A percentile compares a stretch with the other conserved stretches of the same genome.
These are phyloP conservation scores for Plantago elongata DNA, from an alignment of 257 asterid genomes.

Conservation along the genomic window DNA sequence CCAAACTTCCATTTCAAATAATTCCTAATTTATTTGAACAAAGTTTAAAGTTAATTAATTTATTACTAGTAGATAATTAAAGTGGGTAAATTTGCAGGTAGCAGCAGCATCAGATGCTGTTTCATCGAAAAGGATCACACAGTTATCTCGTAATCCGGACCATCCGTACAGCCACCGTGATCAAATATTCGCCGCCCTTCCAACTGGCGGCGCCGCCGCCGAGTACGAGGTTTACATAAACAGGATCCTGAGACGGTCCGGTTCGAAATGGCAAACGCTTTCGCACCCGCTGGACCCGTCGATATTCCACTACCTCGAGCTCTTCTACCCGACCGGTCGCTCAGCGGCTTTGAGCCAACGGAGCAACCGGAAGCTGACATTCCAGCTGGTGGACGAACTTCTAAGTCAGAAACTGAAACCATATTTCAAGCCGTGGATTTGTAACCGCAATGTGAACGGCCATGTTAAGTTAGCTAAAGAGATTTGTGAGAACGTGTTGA, in stretches of 20 bases:
- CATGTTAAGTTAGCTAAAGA: conserved; percentile 22
- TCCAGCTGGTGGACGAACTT: conserved; percentile 68
- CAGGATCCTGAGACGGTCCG: conserved; percentile 62
- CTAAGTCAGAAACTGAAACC: conserved; percentile 42
- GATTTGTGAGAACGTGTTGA: conserved; percentile 37
- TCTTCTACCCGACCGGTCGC: conserved; percentile 38
- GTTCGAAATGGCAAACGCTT: conserved; percentile 51
- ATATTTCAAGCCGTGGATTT: conserved; percentile 15
- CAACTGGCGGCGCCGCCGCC: conserved; percentile 26
- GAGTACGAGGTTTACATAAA: conserved; percentile 44
- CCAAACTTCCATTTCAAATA: neutral
- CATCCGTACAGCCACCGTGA: conserved; percentile 41
- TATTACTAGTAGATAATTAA: conserved; percentile 5
- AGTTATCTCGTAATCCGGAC: conserved; percentile 60
- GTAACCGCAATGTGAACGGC: conserved; percentile 3
- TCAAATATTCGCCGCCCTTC: conserved; percentile 26
- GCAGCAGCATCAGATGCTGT: conserved; percentile 35
- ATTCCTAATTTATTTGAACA: neutral
- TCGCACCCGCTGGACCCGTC: conserved; percentile 79
- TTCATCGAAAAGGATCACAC: conserved; percentile 54
- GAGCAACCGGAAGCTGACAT: conserved; percentile 59
- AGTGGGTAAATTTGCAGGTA: conserved; percentile 24
- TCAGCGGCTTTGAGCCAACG: conserved; percentile 27
- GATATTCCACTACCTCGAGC: conserved; percentile 70
- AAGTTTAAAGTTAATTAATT: neutral